Evolutionary conservation across 768 basidiomycete species (phyloP).

Genomic region (Boletellus sp.): DNA sequence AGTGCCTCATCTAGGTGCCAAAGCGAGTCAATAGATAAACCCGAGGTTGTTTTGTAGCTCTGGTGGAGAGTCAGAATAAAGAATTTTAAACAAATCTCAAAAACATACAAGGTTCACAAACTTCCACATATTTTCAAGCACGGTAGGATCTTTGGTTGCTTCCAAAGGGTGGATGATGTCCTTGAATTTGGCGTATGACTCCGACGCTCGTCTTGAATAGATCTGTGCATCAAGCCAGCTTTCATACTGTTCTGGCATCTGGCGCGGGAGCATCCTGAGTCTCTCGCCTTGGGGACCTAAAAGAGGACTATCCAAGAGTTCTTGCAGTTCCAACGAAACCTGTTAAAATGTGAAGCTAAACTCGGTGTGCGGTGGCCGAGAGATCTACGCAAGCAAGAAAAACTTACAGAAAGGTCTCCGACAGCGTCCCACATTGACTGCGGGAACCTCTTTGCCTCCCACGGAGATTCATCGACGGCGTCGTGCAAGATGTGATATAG

Average conservation of each 20-base stretch:
- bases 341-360: constrained; percentile 23
- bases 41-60: constrained; percentile 57
- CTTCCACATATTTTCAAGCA: constrained; percentile 64
- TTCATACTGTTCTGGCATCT: constrained; percentile 60
- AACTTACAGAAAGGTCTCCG: constrained; percentile 74
- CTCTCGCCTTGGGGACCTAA: constrained; percentile 50
- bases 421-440: constrained; percentile 79
- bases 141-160: constrained; percentile 45
- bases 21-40: constrained; percentile 54
- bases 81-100: background rate
- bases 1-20: constrained; percentile 59
- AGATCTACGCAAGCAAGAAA: constrained; percentile 41
- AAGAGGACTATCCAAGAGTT: constrained; percentile 60
- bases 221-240: constrained; percentile 68
- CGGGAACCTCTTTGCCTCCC: constrained; percentile 71
- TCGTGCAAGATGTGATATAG: constrained; percentile 67
- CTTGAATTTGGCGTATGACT: constrained; percentile 47
- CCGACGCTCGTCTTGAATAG: constrained; percentile 55
- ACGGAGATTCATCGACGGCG: constrained; percentile 68
- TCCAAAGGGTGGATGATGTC: constrained; percentile 57
- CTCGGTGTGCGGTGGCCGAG: background rate
- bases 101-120: constrained; percentile 52
- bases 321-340: constrained; percentile 64
- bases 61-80: constrained; percentile 27
- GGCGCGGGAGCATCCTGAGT: constrained; percentile 48